phyloP scores from a whole-genome alignment of 2,329 filamentous ascomycete species.

The Fonsecaea pedrosoi region DNA sequence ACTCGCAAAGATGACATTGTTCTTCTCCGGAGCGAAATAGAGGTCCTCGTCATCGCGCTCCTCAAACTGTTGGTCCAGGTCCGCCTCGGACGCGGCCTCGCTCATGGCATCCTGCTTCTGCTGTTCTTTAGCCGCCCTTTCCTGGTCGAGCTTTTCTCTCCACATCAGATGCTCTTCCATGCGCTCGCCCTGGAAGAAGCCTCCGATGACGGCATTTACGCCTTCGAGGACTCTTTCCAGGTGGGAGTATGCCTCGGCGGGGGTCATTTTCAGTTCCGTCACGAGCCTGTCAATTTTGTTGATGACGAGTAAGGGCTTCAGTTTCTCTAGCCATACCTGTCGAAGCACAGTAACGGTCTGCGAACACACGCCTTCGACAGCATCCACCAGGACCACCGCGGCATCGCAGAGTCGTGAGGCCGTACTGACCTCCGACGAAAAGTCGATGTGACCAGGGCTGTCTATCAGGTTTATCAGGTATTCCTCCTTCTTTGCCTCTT shows the following conservation, averaged over 20 bases:
- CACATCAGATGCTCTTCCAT: conserved; percentile 99
- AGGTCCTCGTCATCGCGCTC: conserved; percentile 95
- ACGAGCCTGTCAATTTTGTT: conserved; percentile 98
- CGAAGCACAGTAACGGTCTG: conserved; percentile 96
- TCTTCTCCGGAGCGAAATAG: conserved; percentile 97
- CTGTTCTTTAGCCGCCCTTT: conserved; percentile 69
- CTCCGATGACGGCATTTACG: conserved; percentile 95
- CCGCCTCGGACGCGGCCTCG: conserved; percentile 46
- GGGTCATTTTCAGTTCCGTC: conserved; percentile 93
- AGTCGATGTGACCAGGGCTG: conserved; percentile 97
- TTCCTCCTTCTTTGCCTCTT: conserved; percentile 75
- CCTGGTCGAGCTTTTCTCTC: conserved; percentile 90
- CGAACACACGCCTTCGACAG: conserved; percentile 96
- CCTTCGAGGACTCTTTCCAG: conserved; percentile 89
- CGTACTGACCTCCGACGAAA: conserved; percentile 96
- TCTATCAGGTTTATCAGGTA: conserved; percentile 98
- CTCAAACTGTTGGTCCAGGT: conserved; percentile 69
- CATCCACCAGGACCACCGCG: conserved; percentile 91
- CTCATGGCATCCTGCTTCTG: conserved; percentile 45
- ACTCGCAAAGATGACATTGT: conserved; percentile 98
- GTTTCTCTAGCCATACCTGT: conserved; percentile 93
- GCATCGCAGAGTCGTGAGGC: conserved; percentile 94
- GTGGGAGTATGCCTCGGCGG: conserved; percentile 86
- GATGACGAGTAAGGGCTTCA: conserved; percentile 92
- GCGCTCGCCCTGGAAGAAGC: conserved; percentile 95